These are phyloP conservation scores for Mycena polygramma DNA, from an alignment of 768 basidiomycete genomes.

Conservation along the genomic window DNA sequence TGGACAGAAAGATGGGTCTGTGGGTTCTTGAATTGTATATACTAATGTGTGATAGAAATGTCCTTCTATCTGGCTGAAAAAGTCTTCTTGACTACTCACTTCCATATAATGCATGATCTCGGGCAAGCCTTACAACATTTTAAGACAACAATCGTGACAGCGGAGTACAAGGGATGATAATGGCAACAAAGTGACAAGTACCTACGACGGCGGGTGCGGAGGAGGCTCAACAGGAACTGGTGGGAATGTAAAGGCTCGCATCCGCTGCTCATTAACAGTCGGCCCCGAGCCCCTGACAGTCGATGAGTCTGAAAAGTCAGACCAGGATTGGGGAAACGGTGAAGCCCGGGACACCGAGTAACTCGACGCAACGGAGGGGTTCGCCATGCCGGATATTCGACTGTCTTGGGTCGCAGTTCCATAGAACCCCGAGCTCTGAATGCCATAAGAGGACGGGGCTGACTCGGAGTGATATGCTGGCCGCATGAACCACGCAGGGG, in stretches of 20 bases:
- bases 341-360: slow-evolving; percentile 7
- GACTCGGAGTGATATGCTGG: slow-evolving; percentile 22
- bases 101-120: no score
- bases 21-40: background rate
- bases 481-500: slow-evolving; percentile 21
- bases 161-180: no score
- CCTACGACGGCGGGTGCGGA: no score
- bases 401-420: background rate
- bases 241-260: slow-evolving; percentile 7
- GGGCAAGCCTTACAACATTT: no score
- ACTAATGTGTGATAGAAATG: no score
- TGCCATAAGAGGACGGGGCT: background rate
- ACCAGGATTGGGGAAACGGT: background rate
- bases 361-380: background rate
- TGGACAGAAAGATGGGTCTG: no score
- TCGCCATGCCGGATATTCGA: background rate
- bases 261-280: background rate
- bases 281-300: background rate
- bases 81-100: no score
- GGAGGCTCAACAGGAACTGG: background rate
- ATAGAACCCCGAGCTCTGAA: slow-evolving; percentile 7
- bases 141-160: background rate
- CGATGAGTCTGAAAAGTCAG: background rate
- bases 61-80: no score
- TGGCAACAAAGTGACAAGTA: no score